Base-by-base conservation (phyloP, 768 basidiomycete genomes). In the Collybia nuda region DNA sequence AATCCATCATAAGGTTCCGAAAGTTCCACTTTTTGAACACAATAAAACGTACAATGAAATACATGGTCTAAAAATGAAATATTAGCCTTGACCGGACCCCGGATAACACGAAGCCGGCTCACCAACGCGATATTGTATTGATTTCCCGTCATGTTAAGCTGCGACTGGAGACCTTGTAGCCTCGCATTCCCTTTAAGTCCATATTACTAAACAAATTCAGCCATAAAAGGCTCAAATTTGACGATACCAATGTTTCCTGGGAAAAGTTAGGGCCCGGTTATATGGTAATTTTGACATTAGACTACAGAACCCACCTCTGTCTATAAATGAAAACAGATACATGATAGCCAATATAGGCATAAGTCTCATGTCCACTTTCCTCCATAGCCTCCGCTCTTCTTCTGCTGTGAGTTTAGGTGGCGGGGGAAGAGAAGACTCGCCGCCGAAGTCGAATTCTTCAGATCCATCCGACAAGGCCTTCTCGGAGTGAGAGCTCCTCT, bases 61-160 rank as follows among this genome's bases (percentile, higher is more conserved):
- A 88, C 79, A 84, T 82, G 0, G 84, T 86, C 85, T 87, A 46
- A 40, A 23, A 21, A 47, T 18, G 17, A 5, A 23, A 48, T n/a
- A 23, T 22, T 15, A 32, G 37, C 11, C 38, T 36, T 5, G 19
- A 28, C 42, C 26, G 22, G 40, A 22, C 2, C 23, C 19, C 40
- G 43, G 32, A 44, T 14, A 24, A 15, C 21, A 9, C 21, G n/a
- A 39, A 44, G 3, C 19, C 15, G 6, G 60, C 72, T 14, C 40
- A 86, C 86, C 61, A 88, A 62, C 0, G 84, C 84, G 35, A 86
- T 79, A 53, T 87, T 87, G 54, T 85, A 90, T 55, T 78, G 67
- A 58, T 81, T 76, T 7, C 82, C 80, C 0, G 70, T 75, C 37
- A 89, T 72, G 29, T 79, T 18, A 1, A 90, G 71, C 56, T 88